phyloP scores from a whole-genome alignment of 179 eudicot species.

The Camellia oleifera region DNA sequence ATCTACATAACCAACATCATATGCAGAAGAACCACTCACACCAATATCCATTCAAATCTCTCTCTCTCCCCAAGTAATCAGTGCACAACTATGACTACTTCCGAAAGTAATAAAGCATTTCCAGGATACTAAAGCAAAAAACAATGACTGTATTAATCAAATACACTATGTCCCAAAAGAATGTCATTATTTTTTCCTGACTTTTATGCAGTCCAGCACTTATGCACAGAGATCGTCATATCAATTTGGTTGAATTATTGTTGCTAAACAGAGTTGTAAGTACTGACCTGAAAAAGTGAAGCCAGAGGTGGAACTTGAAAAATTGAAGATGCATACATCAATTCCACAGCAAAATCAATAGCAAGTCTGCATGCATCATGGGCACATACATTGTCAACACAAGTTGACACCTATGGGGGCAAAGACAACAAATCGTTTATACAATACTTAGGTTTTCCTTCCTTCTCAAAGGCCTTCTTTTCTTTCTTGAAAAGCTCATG shows the following conservation, averaged over 20 bases:
- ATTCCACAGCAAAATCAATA: slow-evolving; percentile 35
- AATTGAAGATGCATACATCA: slow-evolving; percentile 46
- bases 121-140: not conserved
- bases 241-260: not conserved
- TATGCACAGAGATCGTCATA: not conserved
- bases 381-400: slow-evolving; percentile 42
- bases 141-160: not conserved
- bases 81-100: not conserved
- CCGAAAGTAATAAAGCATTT: not conserved
- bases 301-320: slow-evolving; percentile 44
- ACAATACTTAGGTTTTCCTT: slow-evolving; percentile 37
- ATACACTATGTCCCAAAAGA: not conserved
- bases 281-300: slow-evolving; percentile 38
- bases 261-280: too few species aligned
- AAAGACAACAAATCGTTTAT: slow-evolving; percentile 39
- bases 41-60: not conserved
- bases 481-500: slow-evolving; percentile 29
- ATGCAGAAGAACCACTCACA: not conserved
- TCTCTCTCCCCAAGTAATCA: not conserved
- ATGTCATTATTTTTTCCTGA: too few species aligned
- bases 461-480: slow-evolving; percentile 16
- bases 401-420: slow-evolving; percentile 43
- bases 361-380: slow-evolving; percentile 55
- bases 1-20: not conserved
- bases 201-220: not conserved